Evolutionary conservation across 169 alveolate genomes (phyloP).

Genomic region (Cyclospora cayetanensis): DNA sequence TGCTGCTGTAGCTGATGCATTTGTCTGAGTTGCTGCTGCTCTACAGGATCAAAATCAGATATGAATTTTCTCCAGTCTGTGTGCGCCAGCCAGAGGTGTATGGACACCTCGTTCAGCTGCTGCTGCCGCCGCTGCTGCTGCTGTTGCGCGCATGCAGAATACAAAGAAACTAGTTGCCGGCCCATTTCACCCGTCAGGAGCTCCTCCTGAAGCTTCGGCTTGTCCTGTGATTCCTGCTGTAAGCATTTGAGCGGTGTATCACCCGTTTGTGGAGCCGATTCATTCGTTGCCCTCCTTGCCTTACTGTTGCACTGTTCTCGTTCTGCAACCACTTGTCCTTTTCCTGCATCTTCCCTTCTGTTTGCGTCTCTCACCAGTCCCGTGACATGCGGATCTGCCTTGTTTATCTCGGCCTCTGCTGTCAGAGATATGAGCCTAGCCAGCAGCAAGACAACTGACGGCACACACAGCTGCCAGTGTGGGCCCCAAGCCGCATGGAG

Average conservation of each 20-base stretch:
- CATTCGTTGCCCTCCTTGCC: neutral
- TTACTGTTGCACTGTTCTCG: neutral
- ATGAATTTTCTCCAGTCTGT: constrained; percentile 49
- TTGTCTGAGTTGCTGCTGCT: neutral
- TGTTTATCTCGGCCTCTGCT: neutral
- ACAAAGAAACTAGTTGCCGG: constrained; percentile 44
- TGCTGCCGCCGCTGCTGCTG: constrained; percentile 55
- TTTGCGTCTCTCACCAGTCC: too few relatives aligned
- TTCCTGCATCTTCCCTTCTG: neutral
- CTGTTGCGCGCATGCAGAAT: neutral
- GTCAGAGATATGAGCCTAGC: constrained; percentile 21
- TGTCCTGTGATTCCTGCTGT: neutral
- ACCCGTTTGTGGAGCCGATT: neutral
- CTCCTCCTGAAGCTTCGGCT: neutral
- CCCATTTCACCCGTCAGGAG: constrained; percentile 20
- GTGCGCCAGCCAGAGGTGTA: constrained; percentile 19
- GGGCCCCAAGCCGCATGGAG: constrained; percentile 50
- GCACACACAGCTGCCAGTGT: constrained; percentile 51
- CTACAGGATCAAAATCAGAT: constrained; percentile 19
- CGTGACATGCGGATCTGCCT: too few relatives aligned
- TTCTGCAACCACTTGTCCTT: neutral
- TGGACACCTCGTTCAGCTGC: neutral
- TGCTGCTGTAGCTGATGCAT: neutral
- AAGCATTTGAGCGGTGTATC: neutral
- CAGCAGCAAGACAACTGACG: constrained; percentile 10